Evolutionary conservation across 2,329 filamentous ascomycete genomes (phyloP), one percentile per base, ranked within the genome.

Genomic region (Xenoacremonium recifei): DNA sequence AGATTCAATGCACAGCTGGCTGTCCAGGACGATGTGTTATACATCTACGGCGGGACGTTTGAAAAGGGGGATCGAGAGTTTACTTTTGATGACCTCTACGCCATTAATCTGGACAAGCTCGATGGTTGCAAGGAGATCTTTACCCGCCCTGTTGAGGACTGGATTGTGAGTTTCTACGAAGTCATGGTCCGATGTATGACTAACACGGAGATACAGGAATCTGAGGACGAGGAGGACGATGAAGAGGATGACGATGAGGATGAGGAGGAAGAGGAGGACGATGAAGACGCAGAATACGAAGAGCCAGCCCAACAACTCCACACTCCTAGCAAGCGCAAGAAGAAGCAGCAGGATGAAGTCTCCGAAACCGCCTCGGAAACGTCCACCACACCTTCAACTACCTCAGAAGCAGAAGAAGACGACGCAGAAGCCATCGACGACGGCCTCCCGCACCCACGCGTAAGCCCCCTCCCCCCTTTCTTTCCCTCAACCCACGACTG

Each of bases 11-110:
- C 90, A 1, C 87, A 93, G 53, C 70, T 97, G 29, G 82, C 92
- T 1, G 89, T 97, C 1, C 91, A 97, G 66, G 89, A 91, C 51
- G 93, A 99, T 62, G 82, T 88, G 7, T 75, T 97, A 1, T 99
- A 92, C 67, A 89, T 97, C 40, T 97, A 95, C 59, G 91, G 93
- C 21, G 93, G 93, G 15, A 99, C 92, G 0, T 96, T 87, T 57
- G 93, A 99, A 62, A 93, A 95, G 62, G 92, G 89, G 15, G 93
- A 99, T 58, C 80, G 89, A 17, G 93, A 99, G 65, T 96, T 87
- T 58, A 97, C 91, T 0, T 96, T 97, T 65, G 91, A 96, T 55
- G 93, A 99, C 58, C 75, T 99, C 66, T 95, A 95, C 67, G 85
- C 89, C 3, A 83, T 97, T 45, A 90, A 99, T 58, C 74, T 99